phyloP scores from a whole-genome alignment of 2,329 filamentous ascomycete genomes.

The Venturia pyrina region DNA sequence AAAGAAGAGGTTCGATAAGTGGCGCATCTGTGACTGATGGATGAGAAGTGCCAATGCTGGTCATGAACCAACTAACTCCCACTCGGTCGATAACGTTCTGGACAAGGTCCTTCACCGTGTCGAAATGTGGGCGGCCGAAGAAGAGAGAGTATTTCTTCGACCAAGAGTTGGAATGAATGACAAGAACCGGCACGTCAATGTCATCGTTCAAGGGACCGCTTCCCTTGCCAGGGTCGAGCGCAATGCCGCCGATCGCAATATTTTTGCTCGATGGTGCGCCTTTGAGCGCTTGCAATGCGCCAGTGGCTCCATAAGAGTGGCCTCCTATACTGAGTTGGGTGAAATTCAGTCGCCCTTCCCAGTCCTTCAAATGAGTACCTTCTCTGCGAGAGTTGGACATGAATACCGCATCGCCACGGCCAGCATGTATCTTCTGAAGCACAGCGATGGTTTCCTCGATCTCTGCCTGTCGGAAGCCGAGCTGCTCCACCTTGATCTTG shows the following conservation, averaged over 20 bases:
- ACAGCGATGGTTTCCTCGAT: slow-evolving; percentile 6
- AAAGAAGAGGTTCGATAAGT: slow-evolving; percentile 7
- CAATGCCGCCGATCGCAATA: slow-evolving; percentile 3
- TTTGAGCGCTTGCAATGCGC: slow-evolving; percentile 68
- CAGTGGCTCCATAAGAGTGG: slow-evolving; percentile 73
- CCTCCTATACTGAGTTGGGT: slow-evolving; percentile 38
- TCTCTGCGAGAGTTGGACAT: slow-evolving; percentile 10
- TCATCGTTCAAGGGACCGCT: slow-evolving; percentile 9
- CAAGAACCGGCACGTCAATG: slow-evolving; percentile 9
- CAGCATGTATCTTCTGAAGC: slow-evolving; percentile 3
- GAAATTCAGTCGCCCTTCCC: slow-evolving; percentile 5
- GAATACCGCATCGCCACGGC: neutral
- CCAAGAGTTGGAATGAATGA: slow-evolving; percentile 10
- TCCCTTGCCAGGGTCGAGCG: slow-evolving; percentile 9
- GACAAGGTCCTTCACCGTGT: slow-evolving; percentile 6
- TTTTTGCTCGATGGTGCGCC: neutral
- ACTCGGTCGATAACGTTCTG: neutral
- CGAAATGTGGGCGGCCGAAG: slow-evolving; percentile 11
- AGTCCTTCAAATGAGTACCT: slow-evolving; percentile 3
- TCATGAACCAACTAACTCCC: slow-evolving; percentile 10
- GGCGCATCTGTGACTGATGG: slow-evolving; percentile 9
- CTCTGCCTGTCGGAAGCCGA: slow-evolving; percentile 9
- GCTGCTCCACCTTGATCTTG: slow-evolving; percentile 7
- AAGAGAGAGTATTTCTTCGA: slow-evolving; percentile 5
- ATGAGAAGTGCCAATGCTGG: slow-evolving; percentile 10